Base-by-base conservation (phyloP, 1,284 basidiomycete genomes). In the Leccinum huronense region DNA sequence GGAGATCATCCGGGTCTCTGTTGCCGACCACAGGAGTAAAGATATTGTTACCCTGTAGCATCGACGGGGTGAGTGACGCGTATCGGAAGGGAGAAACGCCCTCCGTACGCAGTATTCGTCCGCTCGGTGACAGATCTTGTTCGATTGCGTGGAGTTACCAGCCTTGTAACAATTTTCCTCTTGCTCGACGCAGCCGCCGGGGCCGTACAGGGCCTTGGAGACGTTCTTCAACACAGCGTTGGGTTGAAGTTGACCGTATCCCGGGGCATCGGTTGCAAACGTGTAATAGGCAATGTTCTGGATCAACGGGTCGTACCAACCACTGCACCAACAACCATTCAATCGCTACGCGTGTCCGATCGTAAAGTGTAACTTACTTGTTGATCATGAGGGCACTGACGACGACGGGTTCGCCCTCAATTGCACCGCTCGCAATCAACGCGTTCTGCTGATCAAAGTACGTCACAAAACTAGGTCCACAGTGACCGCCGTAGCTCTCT, bases 401-500 rank as follows among this genome's bases (percentile, higher is more conserved):
- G 23, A 27, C 23, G 23, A 27, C 23, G 23, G 23, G 23, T 27
- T 27, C 23, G 23, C 80, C 83, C 9, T 75, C 71, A 27, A 90
- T 76, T 23, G 73, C 62, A n/a, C 83, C 80, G 33, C 73, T 69
- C 19, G 75, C 67, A 62, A 89, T 87, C 51, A 81, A 76, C 0
- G 76, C 76, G 63, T 90, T 91, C 72, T 90, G 87, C 82, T 88
- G 76, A 55, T 88, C 80, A 69, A 91, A 88, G 72, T 82, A 88
- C 1, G 84, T 83, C 36, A 88, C 84, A 69, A 86, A 88, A 63
- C 79, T 80, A 23, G 86, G 86, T 3, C 84, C 87, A 68, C 88
- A 90, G 70, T 89, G 87, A 0, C 88, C 87, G 3, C 87, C 88
- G 65, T 88, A 89, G 64, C 85, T 87, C 70, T 89, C 86, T 0